Conservation (phyloP, 495 filamentous ascomycete species). For the Bacidia rubella region DNA sequence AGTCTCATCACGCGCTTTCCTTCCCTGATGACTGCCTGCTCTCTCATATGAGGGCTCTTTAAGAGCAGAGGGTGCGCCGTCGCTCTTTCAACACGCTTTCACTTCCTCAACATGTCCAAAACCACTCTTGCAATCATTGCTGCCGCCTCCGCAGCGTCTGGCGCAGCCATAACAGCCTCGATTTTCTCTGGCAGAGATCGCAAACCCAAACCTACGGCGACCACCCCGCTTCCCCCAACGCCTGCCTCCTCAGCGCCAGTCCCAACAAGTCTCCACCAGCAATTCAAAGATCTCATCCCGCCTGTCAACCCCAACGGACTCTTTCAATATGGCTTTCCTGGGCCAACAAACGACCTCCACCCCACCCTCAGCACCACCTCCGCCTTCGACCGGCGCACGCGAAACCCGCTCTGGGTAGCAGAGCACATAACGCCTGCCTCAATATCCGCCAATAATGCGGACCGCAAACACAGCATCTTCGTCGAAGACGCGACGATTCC, state of each 20-base stretch:
- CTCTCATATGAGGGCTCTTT: background rate
- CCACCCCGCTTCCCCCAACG: constrained; percentile 18
- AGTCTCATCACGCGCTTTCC: constrained; percentile 8
- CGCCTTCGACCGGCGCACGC: constrained; percentile 78
- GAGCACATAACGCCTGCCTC: constrained; percentile 96
- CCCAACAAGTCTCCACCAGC: constrained; percentile 24
- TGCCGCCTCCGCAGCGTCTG: constrained; percentile 76
- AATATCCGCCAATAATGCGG: constrained; percentile 55
- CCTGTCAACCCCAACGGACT: constrained; percentile 79
- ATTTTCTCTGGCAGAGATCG: constrained; percentile 54
- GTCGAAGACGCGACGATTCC: constrained; percentile 70
- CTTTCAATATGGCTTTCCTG: constrained; percentile 95
- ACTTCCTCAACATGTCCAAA: constrained; percentile 53
- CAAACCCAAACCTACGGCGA: constrained; percentile 23
- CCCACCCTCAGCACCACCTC: constrained; percentile 61
- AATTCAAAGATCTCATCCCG: constrained; percentile 24
- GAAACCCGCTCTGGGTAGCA: constrained; percentile 89
- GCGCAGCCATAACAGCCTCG: constrained; percentile 69
- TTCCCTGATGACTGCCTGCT: constrained; percentile 9
- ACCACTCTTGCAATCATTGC: constrained; percentile 77
- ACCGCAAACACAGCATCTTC: constrained; percentile 75
- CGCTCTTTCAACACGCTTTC: background rate
- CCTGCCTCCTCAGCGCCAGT: constrained; percentile 18
- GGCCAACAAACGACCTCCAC: constrained; percentile 73
- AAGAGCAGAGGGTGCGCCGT: background rate